A percentile compares a stretch with the other conserved stretches of the same genome.
Evolutionary conservation across 2,329 filamentous ascomycete species (phyloP).

Genomic region (Calonectria multiphialidica): DNA sequence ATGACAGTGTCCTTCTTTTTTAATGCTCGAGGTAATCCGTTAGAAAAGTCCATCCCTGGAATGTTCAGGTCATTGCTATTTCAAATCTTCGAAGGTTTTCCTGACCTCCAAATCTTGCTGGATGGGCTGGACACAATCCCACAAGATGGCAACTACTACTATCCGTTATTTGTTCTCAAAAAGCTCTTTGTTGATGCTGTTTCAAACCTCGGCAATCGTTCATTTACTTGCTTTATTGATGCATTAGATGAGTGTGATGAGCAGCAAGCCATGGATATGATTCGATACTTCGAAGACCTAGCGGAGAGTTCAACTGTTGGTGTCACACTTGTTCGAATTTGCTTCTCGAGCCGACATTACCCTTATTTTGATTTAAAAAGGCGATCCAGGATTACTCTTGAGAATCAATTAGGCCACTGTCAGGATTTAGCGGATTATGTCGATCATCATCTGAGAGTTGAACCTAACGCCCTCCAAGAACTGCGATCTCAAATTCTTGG

Average conservation of each 20-base stretch:
- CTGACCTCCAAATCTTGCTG: background rate
- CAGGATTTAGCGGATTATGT: conserved; percentile 43
- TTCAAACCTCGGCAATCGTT: fast-evolving
- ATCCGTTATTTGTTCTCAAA: conserved; percentile 9
- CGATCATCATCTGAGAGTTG: conserved; percentile 7
- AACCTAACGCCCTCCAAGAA: fast-evolving
- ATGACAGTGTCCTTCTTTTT: background rate
- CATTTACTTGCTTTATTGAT: conserved; percentile 47
- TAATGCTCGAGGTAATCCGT: background rate
- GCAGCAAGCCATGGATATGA: conserved; percentile 53
- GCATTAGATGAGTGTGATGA: conserved; percentile 63
- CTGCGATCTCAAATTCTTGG: conserved; percentile 41
- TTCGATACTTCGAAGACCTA: conserved; percentile 54
- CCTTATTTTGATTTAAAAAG: conserved; percentile 52
- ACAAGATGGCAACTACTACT: no score
- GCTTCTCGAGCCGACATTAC: conserved; percentile 62
- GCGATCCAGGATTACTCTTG: conserved; percentile 41
- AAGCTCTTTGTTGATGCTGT: background rate
- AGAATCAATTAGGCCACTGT: conserved; percentile 41
- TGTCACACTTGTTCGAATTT: conserved; percentile 45
- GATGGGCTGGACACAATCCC: background rate
- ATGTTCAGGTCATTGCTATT: background rate
- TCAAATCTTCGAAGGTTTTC: background rate
- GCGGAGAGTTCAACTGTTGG: conserved; percentile 40
- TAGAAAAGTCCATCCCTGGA: background rate